A percentile compares a stretch with the other conserved stretches of the same genome.
Evolutionary conservation across 352 stramenopile species (phyloP).

Genomic region (Pythium vanterpoolii): DNA sequence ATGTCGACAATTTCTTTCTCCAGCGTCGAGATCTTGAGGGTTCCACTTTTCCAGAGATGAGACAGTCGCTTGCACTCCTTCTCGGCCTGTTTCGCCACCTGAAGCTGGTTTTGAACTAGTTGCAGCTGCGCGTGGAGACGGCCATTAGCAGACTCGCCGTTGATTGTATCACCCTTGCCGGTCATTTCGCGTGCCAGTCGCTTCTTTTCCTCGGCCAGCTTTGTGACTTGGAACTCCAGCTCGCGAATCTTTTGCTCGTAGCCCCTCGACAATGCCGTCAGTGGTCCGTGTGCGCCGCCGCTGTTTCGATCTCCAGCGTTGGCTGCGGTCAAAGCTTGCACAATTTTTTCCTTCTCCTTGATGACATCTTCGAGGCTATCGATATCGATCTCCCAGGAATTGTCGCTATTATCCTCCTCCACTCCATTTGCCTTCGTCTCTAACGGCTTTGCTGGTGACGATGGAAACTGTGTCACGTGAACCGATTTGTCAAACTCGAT

Average conservation of each 20-base stretch:
- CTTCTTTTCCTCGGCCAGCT: constrained; percentile 31
- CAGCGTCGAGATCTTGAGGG: constrained; percentile 46
- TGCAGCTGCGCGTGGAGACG: constrained; percentile 27
- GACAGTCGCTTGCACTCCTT: constrained; percentile 37
- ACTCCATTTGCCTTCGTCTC: neutral
- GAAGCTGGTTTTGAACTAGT: constrained; percentile 27
- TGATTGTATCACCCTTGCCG: constrained; percentile 6
- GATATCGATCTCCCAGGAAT: constrained; percentile 23
- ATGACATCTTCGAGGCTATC: constrained; percentile 43
- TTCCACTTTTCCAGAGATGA: constrained; percentile 31
- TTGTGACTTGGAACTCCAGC: constrained; percentile 29
- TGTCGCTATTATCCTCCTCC: constrained; percentile 2
- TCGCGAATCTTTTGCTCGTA: constrained; percentile 44
- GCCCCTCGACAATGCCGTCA: constrained; percentile 31
- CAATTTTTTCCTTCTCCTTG: constrained; percentile 49
- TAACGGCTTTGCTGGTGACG: constrained; percentile 4
- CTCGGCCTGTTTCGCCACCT: constrained; percentile 33
- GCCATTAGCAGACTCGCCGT: neutral
- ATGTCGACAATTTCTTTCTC: constrained; percentile 45
- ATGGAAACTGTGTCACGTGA: constrained; percentile 18
- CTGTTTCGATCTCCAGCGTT: neutral
- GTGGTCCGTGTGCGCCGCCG: constrained; percentile 18
- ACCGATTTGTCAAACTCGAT: constrained; percentile 35
- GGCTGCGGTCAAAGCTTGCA: constrained; percentile 22
- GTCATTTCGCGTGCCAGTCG: constrained; percentile 21